These are phyloP conservation scores for Chaetomium fimeti DNA, from an alignment of 495 filamentous ascomycete genomes.

Conservation along the genomic window DNA sequence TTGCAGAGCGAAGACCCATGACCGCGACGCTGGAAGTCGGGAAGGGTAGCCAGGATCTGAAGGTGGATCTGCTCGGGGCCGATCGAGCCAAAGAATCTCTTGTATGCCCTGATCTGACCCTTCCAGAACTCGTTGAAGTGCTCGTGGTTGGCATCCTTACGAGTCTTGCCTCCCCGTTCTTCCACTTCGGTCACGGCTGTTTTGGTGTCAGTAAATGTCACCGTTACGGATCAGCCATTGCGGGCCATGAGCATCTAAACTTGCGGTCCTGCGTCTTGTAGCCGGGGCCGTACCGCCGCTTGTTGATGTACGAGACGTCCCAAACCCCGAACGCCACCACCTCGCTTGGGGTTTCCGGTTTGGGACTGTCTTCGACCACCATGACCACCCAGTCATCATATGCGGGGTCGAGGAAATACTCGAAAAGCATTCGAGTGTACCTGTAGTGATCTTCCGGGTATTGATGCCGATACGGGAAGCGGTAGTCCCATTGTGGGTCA, in stretches of 20 bases:
- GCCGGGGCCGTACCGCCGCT: constrained; percentile 31
- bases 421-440: constrained; percentile 38
- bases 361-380: constrained; percentile 36
- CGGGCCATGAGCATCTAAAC: constrained; percentile 17
- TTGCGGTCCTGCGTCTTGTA: constrained; percentile 37
- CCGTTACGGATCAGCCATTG: not conserved
- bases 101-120: constrained; percentile 31
- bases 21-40: constrained; percentile 36
- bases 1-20: constrained; percentile 35
- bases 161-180: constrained; percentile 29
- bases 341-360: constrained; percentile 21
- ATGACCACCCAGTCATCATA: constrained; percentile 41
- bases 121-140: constrained; percentile 36
- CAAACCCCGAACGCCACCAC: constrained; percentile 39
- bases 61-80: constrained; percentile 39
- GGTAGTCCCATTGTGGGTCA: constrained; percentile 43
- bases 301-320: constrained; percentile 38
- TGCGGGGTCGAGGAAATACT: constrained; percentile 36
- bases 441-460: constrained; percentile 39
- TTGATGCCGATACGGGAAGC: constrained; percentile 35
- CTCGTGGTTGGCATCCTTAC: constrained; percentile 35
- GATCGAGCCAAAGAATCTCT: constrained; percentile 29
- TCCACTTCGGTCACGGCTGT: constrained; percentile 32
- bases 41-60: constrained; percentile 38
- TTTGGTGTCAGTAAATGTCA: not conserved